Base-by-base conservation (phyloP, 2,329 filamentous ascomycete genomes). In the Aspergillus proliferans region DNA sequence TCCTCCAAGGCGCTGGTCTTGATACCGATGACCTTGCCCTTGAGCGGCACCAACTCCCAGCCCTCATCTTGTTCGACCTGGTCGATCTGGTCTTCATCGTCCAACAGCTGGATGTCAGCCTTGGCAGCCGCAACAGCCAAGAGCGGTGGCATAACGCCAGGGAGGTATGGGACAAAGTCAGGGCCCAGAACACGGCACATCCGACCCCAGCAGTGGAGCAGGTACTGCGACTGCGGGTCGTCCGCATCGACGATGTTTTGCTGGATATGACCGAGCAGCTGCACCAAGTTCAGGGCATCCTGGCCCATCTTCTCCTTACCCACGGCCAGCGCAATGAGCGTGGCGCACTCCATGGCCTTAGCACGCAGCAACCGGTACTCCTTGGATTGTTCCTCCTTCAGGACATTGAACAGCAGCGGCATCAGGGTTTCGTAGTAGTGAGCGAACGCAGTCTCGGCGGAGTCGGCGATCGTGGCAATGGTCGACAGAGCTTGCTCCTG, bases 261-360 rank as follows among this genome's bases (percentile, higher is more conserved):
- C 69, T 98, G 93, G 49, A 97, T 95, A 53, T 82, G 83, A 46
- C 87, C 91, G 46, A 98, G 79, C 19, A 96, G 79, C 61, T 95
- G 85, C 18, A 97, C 92, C 38, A 98, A 77, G 39, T 84, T 86
- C 72, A 93, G 79, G 3, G 92, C 91, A 71, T 98, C 92, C 55
- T 81, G 79, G 8, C 88, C 91, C 70, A 98, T 89, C 53, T 88
- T 87, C 60, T 94, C 88, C 70, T 94, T 93, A 46, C 93, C 93
- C 52, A 98, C 93, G 26, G 93, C 93, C 47, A 98, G 76, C 28
- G 93, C 74, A 62, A 98, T 98, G 40, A 98, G 76, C 6, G 93
- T 98, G 15, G 93, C 92, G 65, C 93, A 98, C 71, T 98, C 93
- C 93, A 98, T 98, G 3, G 93, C 93, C 76, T 98, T 98, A 45